Conservation (phyloP, 306 rosid genomes). For the Inga leiocalycina region DNA sequence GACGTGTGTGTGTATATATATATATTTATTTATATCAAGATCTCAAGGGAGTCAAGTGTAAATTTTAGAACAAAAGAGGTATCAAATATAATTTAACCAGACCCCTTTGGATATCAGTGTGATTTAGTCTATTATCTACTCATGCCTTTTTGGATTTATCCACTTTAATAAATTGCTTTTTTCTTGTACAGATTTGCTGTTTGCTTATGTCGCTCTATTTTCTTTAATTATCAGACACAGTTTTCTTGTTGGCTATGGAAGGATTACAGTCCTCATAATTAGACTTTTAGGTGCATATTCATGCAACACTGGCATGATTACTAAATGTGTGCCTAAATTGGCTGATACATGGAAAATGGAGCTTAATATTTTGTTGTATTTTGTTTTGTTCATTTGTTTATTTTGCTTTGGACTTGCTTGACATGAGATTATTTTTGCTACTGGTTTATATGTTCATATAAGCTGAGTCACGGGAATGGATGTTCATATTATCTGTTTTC, state of each 20-base stretch:
- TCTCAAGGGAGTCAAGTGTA: neutral
- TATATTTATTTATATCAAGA: neutral
- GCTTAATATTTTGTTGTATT: neutral
- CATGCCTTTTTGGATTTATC: neutral
- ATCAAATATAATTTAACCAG: neutral
- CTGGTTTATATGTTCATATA: slow-evolving; percentile 25
- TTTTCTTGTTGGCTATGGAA: slow-evolving; percentile 28
- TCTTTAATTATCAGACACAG: neutral
- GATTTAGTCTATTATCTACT: neutral
- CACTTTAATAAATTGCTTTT: neutral
- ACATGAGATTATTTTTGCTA: slow-evolving; percentile 24
- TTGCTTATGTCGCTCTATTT: slow-evolving; percentile 9
- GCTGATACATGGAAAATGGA: slow-evolving; percentile 24
- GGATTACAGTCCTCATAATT: slow-evolving; percentile 7
- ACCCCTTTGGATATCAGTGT: neutral
- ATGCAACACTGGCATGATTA: slow-evolving; percentile 12
- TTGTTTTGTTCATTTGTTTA: neutral
- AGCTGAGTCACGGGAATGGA: slow-evolving; percentile 19
- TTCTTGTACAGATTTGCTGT: slow-evolving; percentile 4
- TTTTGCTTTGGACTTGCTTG: slow-evolving; percentile 19
- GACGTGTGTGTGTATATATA: too few relatives aligned
- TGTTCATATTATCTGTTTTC: slow-evolving; percentile 17
- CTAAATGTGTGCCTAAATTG: slow-evolving; percentile 12
- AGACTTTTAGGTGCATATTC: slow-evolving; percentile 12
- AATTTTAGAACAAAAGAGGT: neutral